Base-by-base conservation (phyloP, 2,329 filamentous ascomycete species). In the Penicillium sp. region DNA sequence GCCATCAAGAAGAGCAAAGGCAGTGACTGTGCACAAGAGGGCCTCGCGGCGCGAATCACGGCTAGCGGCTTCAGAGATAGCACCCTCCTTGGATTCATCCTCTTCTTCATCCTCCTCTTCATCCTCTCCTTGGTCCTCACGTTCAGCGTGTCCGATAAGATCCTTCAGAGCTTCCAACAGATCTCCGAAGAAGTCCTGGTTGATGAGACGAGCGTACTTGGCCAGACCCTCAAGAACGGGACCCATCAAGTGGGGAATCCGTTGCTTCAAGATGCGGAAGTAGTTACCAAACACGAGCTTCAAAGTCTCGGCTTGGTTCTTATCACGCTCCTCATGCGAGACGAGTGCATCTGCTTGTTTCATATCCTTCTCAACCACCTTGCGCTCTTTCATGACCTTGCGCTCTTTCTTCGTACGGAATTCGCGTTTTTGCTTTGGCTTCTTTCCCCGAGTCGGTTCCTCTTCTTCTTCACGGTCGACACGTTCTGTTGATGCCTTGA, bases 121-220 rank as follows among this genome's bases (percentile, higher is more conserved):
- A 3, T 80, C 81, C 16, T 83, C 79, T 0, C 82, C 80, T 16
- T 68, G 72, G 19, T 76, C 69, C 14, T 72, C 66, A 21, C 69
- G 67, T 45, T 89, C 84, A 52, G 90, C 89, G 64, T 93, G 86
- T 4, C 86, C 85, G 67, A 98, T 93, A 45, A 99, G 84, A 62
- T 99, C 95, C 74, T 96, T 96, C 39, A 99, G 81, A 0, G 92
- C 93, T 76, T 98, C 95, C 11, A 99, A 85, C 29, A 99, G 83
- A 71, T 99, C 95, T 27, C 93, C 95, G 68, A 99, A 99, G 80
- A 99, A 98, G 72, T 99, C 92, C 71, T 99, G 92, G 78, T 99
- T 99, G 82, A 99, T 99, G 58, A 99, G 83, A 72, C 97, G 95
- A 3, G 93, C 88, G 72, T 96, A 99, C 71, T 92, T 92, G 50